These are phyloP conservation scores for Gelatoporia subvermispora DNA, from an alignment of 768 basidiomycete genomes.

Conservation along the genomic window DNA sequence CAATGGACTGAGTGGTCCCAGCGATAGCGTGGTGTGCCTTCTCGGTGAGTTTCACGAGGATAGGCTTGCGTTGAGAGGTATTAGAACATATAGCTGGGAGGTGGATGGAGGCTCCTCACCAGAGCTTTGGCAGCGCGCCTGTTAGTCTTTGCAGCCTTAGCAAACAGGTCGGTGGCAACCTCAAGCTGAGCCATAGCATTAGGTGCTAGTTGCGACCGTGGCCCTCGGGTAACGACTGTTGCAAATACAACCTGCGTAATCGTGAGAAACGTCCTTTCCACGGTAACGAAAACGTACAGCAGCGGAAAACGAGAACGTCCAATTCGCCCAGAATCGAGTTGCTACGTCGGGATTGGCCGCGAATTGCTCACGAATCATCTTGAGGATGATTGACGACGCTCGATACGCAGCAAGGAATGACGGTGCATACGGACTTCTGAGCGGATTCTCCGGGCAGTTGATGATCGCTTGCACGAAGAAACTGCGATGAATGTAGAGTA, in stretches of 20 bases:
- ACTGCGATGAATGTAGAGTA: slow-evolving; percentile 63
- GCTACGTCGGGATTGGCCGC: slow-evolving; percentile 54
- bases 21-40: slow-evolving; percentile 60
- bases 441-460: slow-evolving; percentile 61
- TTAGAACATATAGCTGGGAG: not conserved
- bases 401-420: slow-evolving; percentile 70
- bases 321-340: slow-evolving; percentile 57
- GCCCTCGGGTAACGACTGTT: slow-evolving; percentile 71
- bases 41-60: slow-evolving; percentile 55
- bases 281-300: slow-evolving; percentile 16
- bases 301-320: slow-evolving; percentile 51
- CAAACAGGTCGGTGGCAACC: slow-evolving; percentile 60
- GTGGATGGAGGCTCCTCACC: slow-evolving; percentile 31
- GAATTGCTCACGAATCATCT: slow-evolving; percentile 40
- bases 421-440: slow-evolving; percentile 65
- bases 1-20: slow-evolving; percentile 31
- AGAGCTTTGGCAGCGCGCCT: slow-evolving; percentile 62
- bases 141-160: slow-evolving; percentile 52
- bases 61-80: slow-evolving; percentile 40
- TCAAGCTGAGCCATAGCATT: slow-evolving; percentile 69
- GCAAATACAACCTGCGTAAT: slow-evolving; percentile 75
- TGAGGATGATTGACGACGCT: slow-evolving; percentile 63
- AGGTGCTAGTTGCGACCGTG: slow-evolving; percentile 60
- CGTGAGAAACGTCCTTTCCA: not conserved
- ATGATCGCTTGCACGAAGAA: slow-evolving; percentile 72